These are phyloP conservation scores for Neodidymelliopsis sp. DNA, from an alignment of 2,329 filamentous ascomycete species.

Conservation along the genomic window DNA sequence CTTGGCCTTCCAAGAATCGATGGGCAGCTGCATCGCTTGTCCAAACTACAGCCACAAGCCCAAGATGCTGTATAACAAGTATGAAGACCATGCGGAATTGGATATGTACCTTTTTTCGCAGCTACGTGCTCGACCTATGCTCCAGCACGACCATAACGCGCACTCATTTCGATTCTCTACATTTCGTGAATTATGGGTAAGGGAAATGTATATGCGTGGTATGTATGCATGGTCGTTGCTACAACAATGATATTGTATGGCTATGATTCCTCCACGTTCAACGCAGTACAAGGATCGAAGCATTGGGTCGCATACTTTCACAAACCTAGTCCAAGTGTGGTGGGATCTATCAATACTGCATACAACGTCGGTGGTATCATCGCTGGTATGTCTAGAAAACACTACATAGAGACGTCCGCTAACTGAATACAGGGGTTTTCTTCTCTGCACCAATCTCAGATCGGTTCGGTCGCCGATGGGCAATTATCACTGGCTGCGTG, in stretches of 20 bases:
- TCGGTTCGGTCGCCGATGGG: slow-evolving; percentile 3
- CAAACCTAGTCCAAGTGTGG: not conserved
- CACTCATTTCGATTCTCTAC: not conserved
- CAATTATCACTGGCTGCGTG: slow-evolving; percentile 1
- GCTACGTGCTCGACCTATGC: too few species aligned
- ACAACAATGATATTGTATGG: slow-evolving; percentile 8
- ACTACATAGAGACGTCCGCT: not conserved
- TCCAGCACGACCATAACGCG: not conserved
- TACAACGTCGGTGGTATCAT: slow-evolving; percentile 8
- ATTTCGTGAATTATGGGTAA: not conserved
- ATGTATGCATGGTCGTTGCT: slow-evolving; percentile 5
- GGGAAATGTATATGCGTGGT: slow-evolving; percentile 3
- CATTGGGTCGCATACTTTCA: slow-evolving; percentile 4
- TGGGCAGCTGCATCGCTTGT: not conserved
- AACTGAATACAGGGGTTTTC: not conserved
- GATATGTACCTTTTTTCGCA: not conserved
- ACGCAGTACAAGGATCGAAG: slow-evolving; percentile 1
- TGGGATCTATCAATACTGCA: slow-evolving; percentile 8
- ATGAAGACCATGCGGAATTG: not conserved
- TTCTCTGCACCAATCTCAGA: slow-evolving; percentile 3
- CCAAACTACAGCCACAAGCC: not conserved
- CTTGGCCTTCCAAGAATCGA: not conserved
- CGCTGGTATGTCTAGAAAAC: not conserved
- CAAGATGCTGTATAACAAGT: not conserved
- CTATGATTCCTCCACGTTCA: slow-evolving; percentile 10